Evolutionary conservation across 192 early-diverging fungal genomes (phyloP).

Genomic region (Mortierella alpina): DNA sequence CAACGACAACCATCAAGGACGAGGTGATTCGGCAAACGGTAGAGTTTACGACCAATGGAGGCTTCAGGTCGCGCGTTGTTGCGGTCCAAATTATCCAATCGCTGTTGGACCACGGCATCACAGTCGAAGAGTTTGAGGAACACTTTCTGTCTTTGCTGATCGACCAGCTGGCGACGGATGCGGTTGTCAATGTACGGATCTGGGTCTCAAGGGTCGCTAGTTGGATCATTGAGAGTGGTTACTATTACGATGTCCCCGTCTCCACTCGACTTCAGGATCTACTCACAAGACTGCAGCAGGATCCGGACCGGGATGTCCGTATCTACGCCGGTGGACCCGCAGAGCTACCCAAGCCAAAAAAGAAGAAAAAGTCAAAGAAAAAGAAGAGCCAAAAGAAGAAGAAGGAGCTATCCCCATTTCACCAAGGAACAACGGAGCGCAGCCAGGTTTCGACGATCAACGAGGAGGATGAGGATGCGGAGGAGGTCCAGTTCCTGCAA

Average conservation of each 20-base stretch:
- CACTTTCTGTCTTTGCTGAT: constrained; percentile 72
- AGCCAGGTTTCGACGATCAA: constrained; percentile 22
- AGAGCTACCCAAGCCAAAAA: constrained; percentile 43
- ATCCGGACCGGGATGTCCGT: constrained; percentile 43
- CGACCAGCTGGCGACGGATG: constrained; percentile 66
- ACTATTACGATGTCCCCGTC: constrained; percentile 16
- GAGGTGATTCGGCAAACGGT: constrained; percentile 37
- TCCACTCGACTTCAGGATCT: constrained; percentile 16
- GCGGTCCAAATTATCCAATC: constrained; percentile 77
- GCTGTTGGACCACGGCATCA: constrained; percentile 68
- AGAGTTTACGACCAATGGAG: constrained; percentile 35
- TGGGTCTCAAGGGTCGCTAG: constrained; percentile 67
- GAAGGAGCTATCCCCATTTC: constrained; percentile 3
- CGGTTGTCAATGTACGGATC: constrained; percentile 82
- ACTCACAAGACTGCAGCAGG: constrained; percentile 22
- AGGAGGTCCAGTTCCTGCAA: constrained; percentile 24
- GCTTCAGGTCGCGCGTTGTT: constrained; percentile 44
- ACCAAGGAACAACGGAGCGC: constrained; percentile 8
- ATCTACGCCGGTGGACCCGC: constrained; percentile 48
- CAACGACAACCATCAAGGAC: constrained; percentile 34
- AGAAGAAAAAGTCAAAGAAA: constrained; percentile 42
- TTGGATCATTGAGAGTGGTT: constrained; percentile 41
- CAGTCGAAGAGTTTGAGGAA: constrained; percentile 74
- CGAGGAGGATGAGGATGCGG: constrained; percentile 38
- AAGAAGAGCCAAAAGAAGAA: constrained; percentile 29